Conservation (phyloP, 192 early-diverging fungal genomes). For the Rhizoclosmatium sp. region DNA sequence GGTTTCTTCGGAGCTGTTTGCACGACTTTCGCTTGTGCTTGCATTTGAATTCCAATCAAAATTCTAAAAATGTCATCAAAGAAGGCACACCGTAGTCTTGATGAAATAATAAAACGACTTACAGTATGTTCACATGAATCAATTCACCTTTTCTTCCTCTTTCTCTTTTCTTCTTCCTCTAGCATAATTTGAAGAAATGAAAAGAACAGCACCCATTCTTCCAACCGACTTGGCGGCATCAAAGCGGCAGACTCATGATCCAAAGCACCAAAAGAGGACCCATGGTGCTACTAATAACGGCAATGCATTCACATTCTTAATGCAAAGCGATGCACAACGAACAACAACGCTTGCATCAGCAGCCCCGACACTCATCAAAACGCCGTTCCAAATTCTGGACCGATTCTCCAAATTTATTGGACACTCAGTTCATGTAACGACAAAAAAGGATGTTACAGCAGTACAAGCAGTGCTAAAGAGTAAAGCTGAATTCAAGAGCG, state of each 20-base stretch:
- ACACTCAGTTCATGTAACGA: conserved; percentile 19
- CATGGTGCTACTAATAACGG: background rate
- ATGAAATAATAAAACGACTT: too few relatives aligned
- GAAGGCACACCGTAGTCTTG: too few relatives aligned
- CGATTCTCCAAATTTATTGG: conserved; percentile 26
- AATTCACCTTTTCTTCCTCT: too few relatives aligned
- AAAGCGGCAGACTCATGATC: background rate
- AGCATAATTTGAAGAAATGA: conserved; percentile 1
- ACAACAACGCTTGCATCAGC: background rate
- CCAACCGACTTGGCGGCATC: background rate
- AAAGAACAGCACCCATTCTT: background rate
- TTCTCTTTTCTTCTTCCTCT: too few relatives aligned
- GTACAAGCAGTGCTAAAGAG: conserved; percentile 6
- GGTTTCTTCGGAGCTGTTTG: too few relatives aligned
- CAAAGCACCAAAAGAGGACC: background rate
- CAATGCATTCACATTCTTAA: conserved; percentile 7
- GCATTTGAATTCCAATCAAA: too few relatives aligned
- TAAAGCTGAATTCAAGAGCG: conserved; percentile 11
- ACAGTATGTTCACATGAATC: too few relatives aligned
- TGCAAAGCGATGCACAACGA: background rate
- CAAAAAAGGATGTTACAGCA: conserved; percentile 4
- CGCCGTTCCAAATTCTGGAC: conserved; percentile 15
- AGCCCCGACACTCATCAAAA: conserved; percentile 3
- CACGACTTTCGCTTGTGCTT: too few relatives aligned
- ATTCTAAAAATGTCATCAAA: too few relatives aligned